Conservation (phyloP, 2,329 filamentous ascomycete species). For the Phaeophleospora eucalypticola region DNA sequence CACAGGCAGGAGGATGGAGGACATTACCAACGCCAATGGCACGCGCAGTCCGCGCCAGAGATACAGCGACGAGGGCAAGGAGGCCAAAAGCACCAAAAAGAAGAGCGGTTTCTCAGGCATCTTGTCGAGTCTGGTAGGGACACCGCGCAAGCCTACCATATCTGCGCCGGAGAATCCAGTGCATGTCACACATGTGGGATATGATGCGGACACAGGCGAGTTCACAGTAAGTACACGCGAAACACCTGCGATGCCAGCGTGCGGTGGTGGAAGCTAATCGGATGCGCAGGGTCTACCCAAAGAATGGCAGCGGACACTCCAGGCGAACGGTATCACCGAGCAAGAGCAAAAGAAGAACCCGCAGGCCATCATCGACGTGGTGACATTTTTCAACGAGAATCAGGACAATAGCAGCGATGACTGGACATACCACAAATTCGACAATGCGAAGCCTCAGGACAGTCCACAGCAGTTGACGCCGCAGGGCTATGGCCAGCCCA, state of each 20-base stretch:
- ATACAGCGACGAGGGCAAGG: constrained; percentile 74
- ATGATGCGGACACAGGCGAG: constrained; percentile 91
- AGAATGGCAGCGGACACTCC: constrained; percentile 94
- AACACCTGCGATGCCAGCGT: too few relatives aligned
- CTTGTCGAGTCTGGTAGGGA: constrained; percentile 77
- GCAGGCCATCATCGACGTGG: constrained; percentile 90
- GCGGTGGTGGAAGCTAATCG: too few relatives aligned
- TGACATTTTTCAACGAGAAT: constrained; percentile 96
- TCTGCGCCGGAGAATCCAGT: constrained; percentile 98
- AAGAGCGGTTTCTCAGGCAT: constrained; percentile 87
- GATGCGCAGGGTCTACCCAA: constrained; percentile 70
- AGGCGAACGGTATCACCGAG: constrained; percentile 93
- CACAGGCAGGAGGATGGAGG: constrained; percentile 46
- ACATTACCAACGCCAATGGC: constrained; percentile 43
- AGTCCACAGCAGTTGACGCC: constrained; percentile 37
- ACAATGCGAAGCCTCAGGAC: constrained; percentile 66
- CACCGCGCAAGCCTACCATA: constrained; percentile 85
- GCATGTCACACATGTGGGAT: constrained; percentile 95
- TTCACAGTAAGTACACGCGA: constrained; percentile 77
- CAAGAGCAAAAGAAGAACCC: constrained; percentile 94
- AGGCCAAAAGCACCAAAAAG: constrained; percentile 61
- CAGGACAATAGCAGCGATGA: constrained; percentile 73
- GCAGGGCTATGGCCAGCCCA: constrained; percentile 20
- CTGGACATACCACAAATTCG: constrained; percentile 92
- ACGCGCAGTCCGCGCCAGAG: constrained; percentile 60